Evolutionary conservation across 1,284 basidiomycete species (phyloP).

Genomic region (Puccinia polysora): DNA sequence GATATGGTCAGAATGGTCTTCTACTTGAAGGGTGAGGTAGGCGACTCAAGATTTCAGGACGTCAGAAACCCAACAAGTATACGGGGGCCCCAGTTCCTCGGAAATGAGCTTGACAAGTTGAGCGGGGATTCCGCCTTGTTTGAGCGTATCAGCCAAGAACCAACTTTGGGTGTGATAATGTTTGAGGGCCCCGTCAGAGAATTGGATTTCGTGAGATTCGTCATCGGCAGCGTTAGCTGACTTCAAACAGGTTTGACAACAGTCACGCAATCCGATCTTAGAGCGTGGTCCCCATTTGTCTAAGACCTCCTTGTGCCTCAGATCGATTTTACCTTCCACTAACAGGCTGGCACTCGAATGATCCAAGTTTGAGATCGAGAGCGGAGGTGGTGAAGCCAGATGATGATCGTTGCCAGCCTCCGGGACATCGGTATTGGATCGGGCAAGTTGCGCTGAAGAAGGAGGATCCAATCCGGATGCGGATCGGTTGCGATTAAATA

Average conservation of each 20-base stretch:
- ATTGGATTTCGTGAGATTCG: background rate
- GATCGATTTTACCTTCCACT: background rate
- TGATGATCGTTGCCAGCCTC: no score
- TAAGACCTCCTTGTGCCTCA: background rate
- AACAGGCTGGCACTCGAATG: background rate
- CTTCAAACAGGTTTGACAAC: conserved; percentile 2
- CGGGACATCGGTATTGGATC: background rate
- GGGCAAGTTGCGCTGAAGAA: background rate
- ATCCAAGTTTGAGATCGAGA: no score
- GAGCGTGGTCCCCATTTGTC: conserved; percentile 8
- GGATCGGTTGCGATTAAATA: background rate
- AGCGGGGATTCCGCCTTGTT: conserved; percentile 7
- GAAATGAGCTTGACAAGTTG: conserved; percentile 9
- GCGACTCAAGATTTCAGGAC: background rate
- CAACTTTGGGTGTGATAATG: conserved; percentile 14
- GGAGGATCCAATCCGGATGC: background rate
- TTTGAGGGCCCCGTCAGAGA: conserved; percentile 6
- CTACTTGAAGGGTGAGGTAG: no score
- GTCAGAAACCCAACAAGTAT: conserved; percentile 1
- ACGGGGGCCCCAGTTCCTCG: conserved; percentile 4
- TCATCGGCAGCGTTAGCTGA: background rate
- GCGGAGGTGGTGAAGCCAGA: no score
- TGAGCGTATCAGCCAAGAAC: conserved; percentile 16
- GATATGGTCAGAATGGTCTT: no score
- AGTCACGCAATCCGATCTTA: conserved; percentile 5